Conservation (phyloP, 768 basidiomycete species). For the Kwoniella bestiolae region DNA sequence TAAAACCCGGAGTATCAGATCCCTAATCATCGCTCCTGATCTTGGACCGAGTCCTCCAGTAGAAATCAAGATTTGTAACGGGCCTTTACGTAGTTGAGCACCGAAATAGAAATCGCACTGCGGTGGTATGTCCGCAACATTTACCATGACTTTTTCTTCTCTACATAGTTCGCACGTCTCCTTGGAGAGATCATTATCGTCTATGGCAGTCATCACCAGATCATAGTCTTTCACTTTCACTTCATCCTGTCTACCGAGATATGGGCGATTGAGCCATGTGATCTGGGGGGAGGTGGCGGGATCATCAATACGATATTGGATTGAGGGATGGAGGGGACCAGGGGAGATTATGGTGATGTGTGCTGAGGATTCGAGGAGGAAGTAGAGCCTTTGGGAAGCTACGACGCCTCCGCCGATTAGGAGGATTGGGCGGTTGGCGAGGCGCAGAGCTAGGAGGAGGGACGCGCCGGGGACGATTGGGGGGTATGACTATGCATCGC, state of each 20-base stretch:
- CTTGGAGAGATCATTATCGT: constrained; percentile 73
- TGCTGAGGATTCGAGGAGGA: constrained; percentile 80
- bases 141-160: constrained; percentile 75
- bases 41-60: constrained; percentile 93
- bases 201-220: constrained; percentile 93
- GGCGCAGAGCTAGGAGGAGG: constrained; percentile 90
- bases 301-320: constrained; percentile 56
- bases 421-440: constrained; percentile 79
- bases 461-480: constrained; percentile 65
- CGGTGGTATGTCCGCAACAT: constrained; percentile 94
- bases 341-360: constrained; percentile 79
- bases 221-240: constrained; percentile 71
- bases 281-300: constrained; percentile 63
- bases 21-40: constrained; percentile 80
- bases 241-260: constrained; percentile 60
- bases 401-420: constrained; percentile 93
- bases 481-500: constrained; percentile 26
- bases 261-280: constrained; percentile 72
- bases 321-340: constrained; percentile 65
- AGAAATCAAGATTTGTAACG: constrained; percentile 92
- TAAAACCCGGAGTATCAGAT: constrained; percentile 69
- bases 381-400: constrained; percentile 83
- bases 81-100: constrained; percentile 84
- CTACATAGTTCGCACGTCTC: constrained; percentile 74
- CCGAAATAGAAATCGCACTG: constrained; percentile 99